A percentile compares a stretch with the other conserved stretches of the same genome.
phyloP scores from a whole-genome alignment of 2,329 filamentous ascomycete species.

The Chaetomium sp. region DNA sequence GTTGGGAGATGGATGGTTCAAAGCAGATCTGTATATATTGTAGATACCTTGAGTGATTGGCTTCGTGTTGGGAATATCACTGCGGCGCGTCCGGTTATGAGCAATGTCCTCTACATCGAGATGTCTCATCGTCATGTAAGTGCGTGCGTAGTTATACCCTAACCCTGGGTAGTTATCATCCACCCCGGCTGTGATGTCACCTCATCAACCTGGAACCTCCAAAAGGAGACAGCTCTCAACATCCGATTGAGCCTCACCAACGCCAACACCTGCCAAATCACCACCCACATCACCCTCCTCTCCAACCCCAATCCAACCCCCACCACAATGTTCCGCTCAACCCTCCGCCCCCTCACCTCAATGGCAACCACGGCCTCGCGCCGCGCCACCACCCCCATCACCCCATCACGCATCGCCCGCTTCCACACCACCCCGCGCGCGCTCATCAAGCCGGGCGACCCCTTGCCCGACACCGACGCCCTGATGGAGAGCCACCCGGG shows the following conservation, averaged over 20 bases:
- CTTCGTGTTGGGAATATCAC: slow-evolving; percentile 11
- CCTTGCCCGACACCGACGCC: slow-evolving; percentile 74
- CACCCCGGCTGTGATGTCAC: slow-evolving; percentile 10
- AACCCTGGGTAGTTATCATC: background rate
- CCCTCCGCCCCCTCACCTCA: slow-evolving; percentile 18
- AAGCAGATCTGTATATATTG: slow-evolving; percentile 12
- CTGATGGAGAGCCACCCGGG: slow-evolving; percentile 85
- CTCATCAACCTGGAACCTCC: background rate
- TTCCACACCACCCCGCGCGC: slow-evolving; percentile 68
- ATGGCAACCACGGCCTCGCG: background rate
- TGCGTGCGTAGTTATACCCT: too few species aligned
- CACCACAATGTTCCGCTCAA: slow-evolving; percentile 19
- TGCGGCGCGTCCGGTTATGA: slow-evolving; percentile 1
- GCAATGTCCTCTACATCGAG: too few species aligned
- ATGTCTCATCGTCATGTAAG: too few species aligned
- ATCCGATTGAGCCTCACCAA: background rate
- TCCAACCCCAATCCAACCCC: background rate
- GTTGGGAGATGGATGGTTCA: background rate
- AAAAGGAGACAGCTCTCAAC: background rate
- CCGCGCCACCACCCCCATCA: background rate
- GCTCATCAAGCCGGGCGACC: slow-evolving; percentile 76
- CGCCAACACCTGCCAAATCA: background rate
- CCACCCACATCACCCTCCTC: background rate
- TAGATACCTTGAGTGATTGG: slow-evolving; percentile 20
- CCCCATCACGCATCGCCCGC: slow-evolving; percentile 5